Evolutionary conservation across 1,284 basidiomycete species (phyloP), one percentile per base, ranked within the genome.

Genomic region (Nidula niveotomentosa): DNA sequence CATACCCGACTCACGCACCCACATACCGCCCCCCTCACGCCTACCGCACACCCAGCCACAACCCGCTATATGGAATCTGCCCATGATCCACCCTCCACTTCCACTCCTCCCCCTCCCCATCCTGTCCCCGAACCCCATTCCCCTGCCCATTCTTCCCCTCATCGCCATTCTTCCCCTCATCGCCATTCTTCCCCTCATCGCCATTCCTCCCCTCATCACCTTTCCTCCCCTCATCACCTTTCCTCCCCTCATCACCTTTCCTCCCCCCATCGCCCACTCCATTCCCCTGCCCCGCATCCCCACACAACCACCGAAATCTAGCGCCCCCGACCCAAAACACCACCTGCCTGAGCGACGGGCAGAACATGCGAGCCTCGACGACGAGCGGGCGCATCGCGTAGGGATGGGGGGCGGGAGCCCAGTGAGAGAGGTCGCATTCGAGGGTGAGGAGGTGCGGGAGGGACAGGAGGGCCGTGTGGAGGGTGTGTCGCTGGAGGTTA

Each of bases 351-450:
- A 72, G 50, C 1, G 58, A 60, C 1, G 69, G 68, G 46, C 68
- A 68, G 51, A 57, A 72, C 0, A 62, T 67, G 34, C 62, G 64
- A 12, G 72, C 39, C 54, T 73, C 72, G 1, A 63, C 58, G 8
- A 65, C 67, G 17, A 73, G 56, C 2, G 64, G 60, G 8, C 69
- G 67, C 49, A 70, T 70, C 1, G 62, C 60, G 12, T 61, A 53
- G 0, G 58, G 51, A 9, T 52, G 44, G 2, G 63, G 60, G 6
- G 60, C 63, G 9, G 68, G 70, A 3, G 45, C 41, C 70, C 71
- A 72, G 18, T 56, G 37, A 1, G 57, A 49, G 6, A 75, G 53
- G 39, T 74, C 70, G 6, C 74, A 58, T 18, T 74, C 70, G 23
- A 73, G 60, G 12, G 62, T 60, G 8, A 54, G 56, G 13, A 74